phyloP scores from a whole-genome alignment of 257 asterid species.

The Parsonsia alboflavescens region DNA sequence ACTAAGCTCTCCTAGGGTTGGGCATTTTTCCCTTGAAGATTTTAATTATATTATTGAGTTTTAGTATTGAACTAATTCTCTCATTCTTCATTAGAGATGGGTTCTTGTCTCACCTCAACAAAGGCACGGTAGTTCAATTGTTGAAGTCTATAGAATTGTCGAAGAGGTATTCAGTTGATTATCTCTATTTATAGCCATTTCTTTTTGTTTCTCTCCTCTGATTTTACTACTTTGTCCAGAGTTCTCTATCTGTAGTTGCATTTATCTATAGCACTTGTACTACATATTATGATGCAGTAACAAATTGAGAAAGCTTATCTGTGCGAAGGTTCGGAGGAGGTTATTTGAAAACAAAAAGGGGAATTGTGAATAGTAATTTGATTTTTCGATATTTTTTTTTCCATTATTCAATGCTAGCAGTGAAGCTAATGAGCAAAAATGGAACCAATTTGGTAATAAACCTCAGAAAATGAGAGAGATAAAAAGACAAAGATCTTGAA shows the following conservation, averaged over 20 bases:
- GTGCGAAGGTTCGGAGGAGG: background rate
- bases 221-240: background rate
- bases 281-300: background rate
- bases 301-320: conserved; percentile 3
- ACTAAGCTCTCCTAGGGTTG: background rate
- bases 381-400: background rate
- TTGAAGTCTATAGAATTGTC: conserved; percentile 97
- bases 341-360: background rate
- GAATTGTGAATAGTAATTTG: background rate
- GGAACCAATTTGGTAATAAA: background rate
- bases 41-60: conserved; percentile 5
- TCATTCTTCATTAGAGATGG: conserved; percentile 59
- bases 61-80: conserved; percentile 24
- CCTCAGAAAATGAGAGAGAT: too few relatives aligned
- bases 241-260: conserved; percentile 3
- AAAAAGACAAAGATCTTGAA: background rate
- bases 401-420: background rate
- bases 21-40: background rate
- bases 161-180: conserved; percentile 62
- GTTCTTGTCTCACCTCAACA: conserved; percentile 82
- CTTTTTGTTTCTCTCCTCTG: conserved; percentile 2
- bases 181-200: conserved; percentile 14
- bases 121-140: conserved; percentile 91
- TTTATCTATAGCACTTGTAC: background rate
- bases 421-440: background rate